Percentiles rank a stretch among this genome's conserved stretches.
These are phyloP conservation scores for Andalucia godoyi DNA, from an alignment of 78 protist species.

Conservation along the genomic window DNA sequence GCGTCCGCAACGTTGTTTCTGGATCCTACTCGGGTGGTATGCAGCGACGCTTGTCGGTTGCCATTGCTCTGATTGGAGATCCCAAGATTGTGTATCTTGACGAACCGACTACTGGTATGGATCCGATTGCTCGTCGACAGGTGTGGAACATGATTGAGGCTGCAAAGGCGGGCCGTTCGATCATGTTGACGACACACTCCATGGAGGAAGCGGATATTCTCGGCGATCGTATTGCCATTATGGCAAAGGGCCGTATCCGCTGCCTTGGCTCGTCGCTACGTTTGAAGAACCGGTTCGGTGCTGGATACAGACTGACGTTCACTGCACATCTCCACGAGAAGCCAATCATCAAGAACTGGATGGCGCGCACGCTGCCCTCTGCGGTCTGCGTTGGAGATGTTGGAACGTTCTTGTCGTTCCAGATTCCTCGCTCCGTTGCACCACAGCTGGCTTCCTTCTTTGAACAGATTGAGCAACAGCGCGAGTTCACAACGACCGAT, in stretches of 20 bases:
- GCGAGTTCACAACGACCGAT: background rate
- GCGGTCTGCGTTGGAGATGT: too few relatives aligned
- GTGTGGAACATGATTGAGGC: constrained; percentile 57
- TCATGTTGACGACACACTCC: constrained; percentile 80
- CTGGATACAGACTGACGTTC: constrained; percentile 30
- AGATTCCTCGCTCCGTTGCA: background rate
- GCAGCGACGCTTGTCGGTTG: constrained; percentile 50
- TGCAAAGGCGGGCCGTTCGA: constrained; percentile 8
- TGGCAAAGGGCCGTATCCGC: constrained; percentile 24
- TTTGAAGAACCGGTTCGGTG: constrained; percentile 42
- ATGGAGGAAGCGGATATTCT: constrained; percentile 78
- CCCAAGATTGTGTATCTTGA: constrained; percentile 21
- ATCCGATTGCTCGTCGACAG: constrained; percentile 48
- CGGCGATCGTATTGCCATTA: constrained; percentile 49
- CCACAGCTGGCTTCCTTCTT: too few relatives aligned
- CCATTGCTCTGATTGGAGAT: constrained; percentile 7
- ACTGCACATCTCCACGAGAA: too few relatives aligned
- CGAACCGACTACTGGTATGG: constrained; percentile 72
- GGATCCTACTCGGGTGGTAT: constrained; percentile 41
- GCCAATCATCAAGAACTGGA: too few relatives aligned
- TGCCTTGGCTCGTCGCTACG: constrained; percentile 29
- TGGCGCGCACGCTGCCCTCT: too few relatives aligned
- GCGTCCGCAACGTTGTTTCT: background rate
- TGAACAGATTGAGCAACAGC: background rate
- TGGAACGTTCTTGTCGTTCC: too few relatives aligned